Base-by-base conservation (phyloP, 257 asterid species). In the Gentiana dahurica region DNA sequence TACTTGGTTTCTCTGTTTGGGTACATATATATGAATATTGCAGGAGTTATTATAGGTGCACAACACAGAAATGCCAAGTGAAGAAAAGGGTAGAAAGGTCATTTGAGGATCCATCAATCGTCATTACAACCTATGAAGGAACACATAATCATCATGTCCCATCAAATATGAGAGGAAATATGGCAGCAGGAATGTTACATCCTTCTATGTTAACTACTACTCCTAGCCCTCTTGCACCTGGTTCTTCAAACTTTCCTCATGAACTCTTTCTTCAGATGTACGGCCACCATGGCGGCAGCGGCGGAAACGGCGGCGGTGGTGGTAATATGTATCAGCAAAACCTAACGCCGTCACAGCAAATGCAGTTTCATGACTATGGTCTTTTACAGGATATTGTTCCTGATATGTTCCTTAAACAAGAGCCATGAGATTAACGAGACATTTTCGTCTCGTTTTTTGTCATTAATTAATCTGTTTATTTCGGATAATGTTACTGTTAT, bases 31-130 rank as follows among this genome's bases (percentile, higher is more conserved):
- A 44, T 32, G n/a, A 45, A 46, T 24, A 24, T 24, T 55, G 65
- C 82, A 86, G 95, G 66, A 86, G 95, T 77, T 86, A 86, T 68
- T 86, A 86, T 11, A 67, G 95, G 37, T 86, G 95, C 81, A 86
- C 95, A 12, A 84, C 94, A 7, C 94, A 81, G 15, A 83, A 86
- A 62, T 86, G 95, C 49, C 68, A 53, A 34, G 95, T 86, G 69
- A 86, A 86, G 79, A 86, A 86, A 43, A 77, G 83, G 1, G 86
- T 86, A 0, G 95, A 86, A 68, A 73, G 95, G 47, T 86, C 94
- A 12, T 81, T 53, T 67, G 84, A 83, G 64, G 94, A 86, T 80
- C 94, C 91, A 34, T 64, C 88, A 1, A 49, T 71, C 7, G 94
- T 86, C 33, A 79, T 86, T 62, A 86, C 94, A 41, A 86, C 95